Percentiles rank a stretch among this genome's conserved stretches.
Conservation (phyloP, 192 early-diverging fungal genomes). For the Gryganskiella cystojenkinii region DNA sequence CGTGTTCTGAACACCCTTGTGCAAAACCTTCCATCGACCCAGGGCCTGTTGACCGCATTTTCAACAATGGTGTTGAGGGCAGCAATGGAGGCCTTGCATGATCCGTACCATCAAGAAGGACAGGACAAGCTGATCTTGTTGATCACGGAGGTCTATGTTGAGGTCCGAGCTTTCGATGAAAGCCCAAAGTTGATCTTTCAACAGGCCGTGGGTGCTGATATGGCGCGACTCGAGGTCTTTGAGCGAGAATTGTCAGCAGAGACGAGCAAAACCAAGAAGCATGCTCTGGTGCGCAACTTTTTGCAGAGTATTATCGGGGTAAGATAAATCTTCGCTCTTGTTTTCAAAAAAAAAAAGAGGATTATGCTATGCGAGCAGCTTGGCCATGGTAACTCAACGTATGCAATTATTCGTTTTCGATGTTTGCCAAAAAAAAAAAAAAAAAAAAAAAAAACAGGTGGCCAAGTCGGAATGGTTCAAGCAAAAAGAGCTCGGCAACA, state of each 20-base stretch:
- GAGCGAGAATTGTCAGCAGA: conserved; percentile 17
- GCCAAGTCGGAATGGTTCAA: conserved; percentile 54
- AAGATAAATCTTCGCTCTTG: not conserved
- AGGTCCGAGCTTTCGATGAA: conserved; percentile 33
- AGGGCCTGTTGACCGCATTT: conserved; percentile 10
- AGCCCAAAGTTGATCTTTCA: conserved; percentile 33
- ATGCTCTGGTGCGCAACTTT: conserved; percentile 41
- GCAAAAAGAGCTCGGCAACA: conserved; percentile 27
- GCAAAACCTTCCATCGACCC: conserved; percentile 30
- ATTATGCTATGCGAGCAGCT: not conserved
- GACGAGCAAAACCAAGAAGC: conserved; percentile 30
- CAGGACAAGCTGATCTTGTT: conserved; percentile 44
- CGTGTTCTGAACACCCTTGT: conserved; percentile 21
- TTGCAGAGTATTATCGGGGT: conserved; percentile 52
- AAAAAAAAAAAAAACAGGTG: conserved; percentile 5
- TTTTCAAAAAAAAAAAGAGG: not conserved
- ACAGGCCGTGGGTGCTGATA: conserved; percentile 22
- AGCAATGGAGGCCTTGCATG: conserved; percentile 35
- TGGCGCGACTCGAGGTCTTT: conserved; percentile 28
- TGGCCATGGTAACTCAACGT: not conserved
- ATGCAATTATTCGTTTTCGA: not conserved
- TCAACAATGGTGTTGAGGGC: conserved; percentile 25
- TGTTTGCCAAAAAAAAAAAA: not conserved
- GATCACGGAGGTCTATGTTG: conserved; percentile 52
- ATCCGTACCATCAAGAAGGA: conserved; percentile 49